Evolutionary conservation across 306 rosid genomes (phyloP), one percentile per base, ranked within the genome.

Genomic region (Phaseolus lunatus): DNA sequence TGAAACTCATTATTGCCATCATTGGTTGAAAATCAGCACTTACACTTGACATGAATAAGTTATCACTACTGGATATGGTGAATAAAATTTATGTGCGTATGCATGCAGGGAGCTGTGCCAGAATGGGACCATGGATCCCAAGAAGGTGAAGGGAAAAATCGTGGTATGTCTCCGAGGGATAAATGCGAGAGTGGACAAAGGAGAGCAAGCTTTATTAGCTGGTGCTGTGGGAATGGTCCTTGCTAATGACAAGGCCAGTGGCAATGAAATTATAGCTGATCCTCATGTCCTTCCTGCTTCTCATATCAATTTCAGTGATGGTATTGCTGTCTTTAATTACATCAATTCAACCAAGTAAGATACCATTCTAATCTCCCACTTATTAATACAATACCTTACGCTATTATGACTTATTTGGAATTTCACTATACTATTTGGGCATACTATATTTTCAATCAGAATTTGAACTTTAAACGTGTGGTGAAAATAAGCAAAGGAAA

Each of bases 191-290:
- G 96, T 87, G 27, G 96, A 92, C 85, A 94, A 92, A 59, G 98
- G 98, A 63, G 87, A 88, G 71, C 90, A 92, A 85, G 95, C 95
- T 74, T 39, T 83, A 12, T 78, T 85, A 41, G 96, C 93, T 3
- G 97, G 98, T 7, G 98, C 97, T 18, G 90, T 79, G 19, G 98
- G 97, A 73, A 89, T 94, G 96, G 70, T 94, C 78, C 97, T 94
- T 33, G 96, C 93, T 18, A 94, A 94, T 83, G 44, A n/a, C 65
- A 78, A 56, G 16, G 14, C n/a, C 24, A 72, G 0, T 12, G 96
- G 92, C 47, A 94, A 94, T 58, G 98, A 92, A 75, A 74, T 94
- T 10, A 39, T 90, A 27, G 90, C 98, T n/a, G 97, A 94, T 76
- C 91, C 98, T 62, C 98, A 94, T 80, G 54, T 94, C 26, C 98